These are phyloP conservation scores for Cenchrus americanus DNA, from an alignment of 176 grass and related monocot species.

Conservation along the genomic window DNA sequence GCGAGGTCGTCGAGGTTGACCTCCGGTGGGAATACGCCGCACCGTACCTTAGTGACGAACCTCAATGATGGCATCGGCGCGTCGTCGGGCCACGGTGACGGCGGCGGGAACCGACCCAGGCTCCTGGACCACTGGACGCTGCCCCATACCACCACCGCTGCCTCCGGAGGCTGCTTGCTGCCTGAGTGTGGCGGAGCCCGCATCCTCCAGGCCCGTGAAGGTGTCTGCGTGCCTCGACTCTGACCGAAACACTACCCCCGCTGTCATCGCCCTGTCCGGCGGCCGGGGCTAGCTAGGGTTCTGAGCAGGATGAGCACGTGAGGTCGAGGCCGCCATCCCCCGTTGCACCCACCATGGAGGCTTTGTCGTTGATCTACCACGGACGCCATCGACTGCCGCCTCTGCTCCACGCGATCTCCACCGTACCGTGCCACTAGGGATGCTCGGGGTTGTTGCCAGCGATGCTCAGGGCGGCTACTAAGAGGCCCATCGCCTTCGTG, in stretches of 20 bases:
- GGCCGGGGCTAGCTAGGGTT: slow-evolving; percentile 33
- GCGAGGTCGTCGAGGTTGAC: slow-evolving; percentile 96
- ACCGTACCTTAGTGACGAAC: slow-evolving; percentile 75
- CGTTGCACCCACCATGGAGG: too few relatives aligned
- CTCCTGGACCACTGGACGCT: slow-evolving; percentile 66
- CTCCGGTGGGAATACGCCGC: slow-evolving; percentile 47
- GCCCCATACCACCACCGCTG: neutral
- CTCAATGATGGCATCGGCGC: slow-evolving; percentile 63
- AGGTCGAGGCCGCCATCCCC: too few relatives aligned
- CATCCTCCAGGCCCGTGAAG: slow-evolving; percentile 30
- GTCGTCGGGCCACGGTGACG: slow-evolving; percentile 55
- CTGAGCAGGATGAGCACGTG: too few relatives aligned
- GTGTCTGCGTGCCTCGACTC: slow-evolving; percentile 31
- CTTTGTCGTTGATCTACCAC: too few relatives aligned
- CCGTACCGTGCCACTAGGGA: too few relatives aligned
- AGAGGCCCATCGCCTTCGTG: too few relatives aligned
- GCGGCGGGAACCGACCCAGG: slow-evolving; percentile 72
- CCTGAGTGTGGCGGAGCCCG: slow-evolving; percentile 41
- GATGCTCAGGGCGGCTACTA: too few relatives aligned
- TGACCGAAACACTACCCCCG: slow-evolving; percentile 30
- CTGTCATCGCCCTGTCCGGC: slow-evolving; percentile 11
- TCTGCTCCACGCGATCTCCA: too few relatives aligned
- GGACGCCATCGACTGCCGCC: too few relatives aligned
- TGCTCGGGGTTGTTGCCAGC: too few relatives aligned
- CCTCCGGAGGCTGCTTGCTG: slow-evolving; percentile 14